These are phyloP conservation scores for Selenicereus undatus DNA, from an alignment of 148 eudicot genomes.

Conservation along the genomic window DNA sequence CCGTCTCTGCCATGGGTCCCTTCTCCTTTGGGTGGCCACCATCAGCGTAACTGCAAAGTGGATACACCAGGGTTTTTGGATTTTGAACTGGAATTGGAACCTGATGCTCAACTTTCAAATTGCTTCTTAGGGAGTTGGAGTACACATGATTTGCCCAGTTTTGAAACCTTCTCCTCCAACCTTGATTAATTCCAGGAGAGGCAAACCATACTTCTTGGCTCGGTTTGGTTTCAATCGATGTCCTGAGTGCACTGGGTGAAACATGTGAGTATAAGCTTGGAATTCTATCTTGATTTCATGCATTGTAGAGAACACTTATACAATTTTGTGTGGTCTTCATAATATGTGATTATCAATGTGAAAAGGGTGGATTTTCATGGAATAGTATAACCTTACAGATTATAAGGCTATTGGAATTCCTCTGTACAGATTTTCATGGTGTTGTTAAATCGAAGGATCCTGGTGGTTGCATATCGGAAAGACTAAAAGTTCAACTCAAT, in stretches of 20 bases:
- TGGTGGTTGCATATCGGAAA: neutral
- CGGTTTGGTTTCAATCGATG: too few relatives aligned
- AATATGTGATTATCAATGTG: neutral
- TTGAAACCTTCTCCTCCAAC: slow-evolving; percentile 25
- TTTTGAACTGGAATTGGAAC: neutral
- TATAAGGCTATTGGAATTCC: too few relatives aligned
- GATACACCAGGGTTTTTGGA: neutral
- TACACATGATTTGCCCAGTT: slow-evolving; percentile 30
- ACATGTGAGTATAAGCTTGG: neutral
- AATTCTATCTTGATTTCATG: neutral
- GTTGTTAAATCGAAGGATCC: neutral
- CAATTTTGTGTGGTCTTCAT: too few relatives aligned
- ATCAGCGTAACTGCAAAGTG: neutral
- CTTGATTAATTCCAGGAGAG: neutral
- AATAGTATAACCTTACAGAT: too few relatives aligned
- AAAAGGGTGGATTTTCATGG: neutral
- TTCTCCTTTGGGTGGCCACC: neutral
- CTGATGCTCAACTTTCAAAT: slow-evolving; percentile 10
- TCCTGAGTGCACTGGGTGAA: neutral
- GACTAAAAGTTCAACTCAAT: neutral
- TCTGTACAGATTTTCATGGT: neutral
- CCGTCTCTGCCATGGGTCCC: neutral
- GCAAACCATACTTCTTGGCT: neutral
- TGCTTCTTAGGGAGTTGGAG: slow-evolving; percentile 25
- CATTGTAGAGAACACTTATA: neutral